A percentile compares a stretch with the other conserved stretches of the same genome.
phyloP scores from a whole-genome alignment of 257 asterid genomes.

The Jaltomata sinuosa region DNA sequence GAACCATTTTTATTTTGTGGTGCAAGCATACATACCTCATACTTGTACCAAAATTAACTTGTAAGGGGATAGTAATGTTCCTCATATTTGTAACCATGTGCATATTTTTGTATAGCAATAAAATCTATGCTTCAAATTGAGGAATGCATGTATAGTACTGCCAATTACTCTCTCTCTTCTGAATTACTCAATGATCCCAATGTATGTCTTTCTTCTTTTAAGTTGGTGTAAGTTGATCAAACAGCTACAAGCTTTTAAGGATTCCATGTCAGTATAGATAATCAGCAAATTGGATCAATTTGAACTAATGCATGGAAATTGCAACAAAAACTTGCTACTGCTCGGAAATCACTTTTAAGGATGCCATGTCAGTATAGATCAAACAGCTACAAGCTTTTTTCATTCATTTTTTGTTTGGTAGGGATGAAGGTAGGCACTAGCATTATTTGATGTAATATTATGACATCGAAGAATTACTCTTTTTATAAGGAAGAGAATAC shows the following conservation, averaged over 20 bases:
- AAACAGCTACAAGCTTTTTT: no score
- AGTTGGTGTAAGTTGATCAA: not conserved
- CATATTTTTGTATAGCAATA: not conserved
- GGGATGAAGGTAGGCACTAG: no score
- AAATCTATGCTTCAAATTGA: not conserved
- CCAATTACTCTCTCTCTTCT: not conserved
- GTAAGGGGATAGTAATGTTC: not conserved
- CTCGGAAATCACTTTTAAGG: no score
- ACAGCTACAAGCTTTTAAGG: not conserved
- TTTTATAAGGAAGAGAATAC: no score
- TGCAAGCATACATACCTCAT: not conserved
- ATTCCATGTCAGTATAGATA: no score
- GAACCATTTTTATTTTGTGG: not conserved
- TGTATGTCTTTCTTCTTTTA: not conserved
- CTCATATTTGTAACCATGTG: not conserved
- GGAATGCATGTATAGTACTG: not conserved
- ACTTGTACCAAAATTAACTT: not conserved
- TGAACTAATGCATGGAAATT: no score
- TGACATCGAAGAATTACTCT: no score
- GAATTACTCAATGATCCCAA: not conserved
- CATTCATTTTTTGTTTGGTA: no score
- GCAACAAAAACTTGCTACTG: no score
- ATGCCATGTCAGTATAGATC: no score
- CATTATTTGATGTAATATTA: no score
- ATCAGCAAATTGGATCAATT: no score